Percentiles rank a stretch among this genome's conserved stretches.
Evolutionary conservation across 2,329 filamentous ascomycete species (phyloP).

Genomic region (Alternaria infectoria): DNA sequence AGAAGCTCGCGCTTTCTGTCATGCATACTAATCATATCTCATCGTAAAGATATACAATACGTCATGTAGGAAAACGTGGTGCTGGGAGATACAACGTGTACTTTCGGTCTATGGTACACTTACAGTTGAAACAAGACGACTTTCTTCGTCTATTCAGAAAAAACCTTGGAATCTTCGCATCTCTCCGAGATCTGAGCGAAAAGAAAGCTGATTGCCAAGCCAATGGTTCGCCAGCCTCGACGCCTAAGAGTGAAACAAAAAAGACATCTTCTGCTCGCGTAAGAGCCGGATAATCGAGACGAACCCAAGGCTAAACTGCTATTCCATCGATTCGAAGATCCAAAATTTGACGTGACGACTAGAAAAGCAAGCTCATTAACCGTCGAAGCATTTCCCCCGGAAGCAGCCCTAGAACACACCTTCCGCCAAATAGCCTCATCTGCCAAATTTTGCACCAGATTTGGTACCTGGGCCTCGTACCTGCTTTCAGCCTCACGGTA

Average conservation of each 20-base stretch:
- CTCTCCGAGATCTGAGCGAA: background rate
- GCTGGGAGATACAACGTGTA: background rate
- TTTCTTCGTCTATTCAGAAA: background rate
- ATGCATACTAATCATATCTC: background rate
- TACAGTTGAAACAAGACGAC: background rate
- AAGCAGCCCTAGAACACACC: background rate
- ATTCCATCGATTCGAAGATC: background rate
- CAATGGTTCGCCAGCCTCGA: constrained; percentile 5
- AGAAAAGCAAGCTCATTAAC: background rate
- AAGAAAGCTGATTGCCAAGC: constrained; percentile 4
- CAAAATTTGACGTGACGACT: background rate
- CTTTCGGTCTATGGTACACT: background rate
- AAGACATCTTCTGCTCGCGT: background rate
- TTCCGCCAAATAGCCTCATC: background rate
- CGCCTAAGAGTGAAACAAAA: background rate
- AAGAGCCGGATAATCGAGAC: background rate
- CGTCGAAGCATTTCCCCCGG: background rate
- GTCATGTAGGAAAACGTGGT: background rate
- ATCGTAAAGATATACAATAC: background rate
- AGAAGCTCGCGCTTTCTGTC: background rate
- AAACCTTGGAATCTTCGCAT: background rate
- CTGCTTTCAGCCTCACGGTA: background rate
- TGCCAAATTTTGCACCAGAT: background rate
- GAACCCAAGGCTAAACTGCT: background rate
- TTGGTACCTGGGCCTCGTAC: background rate